These are phyloP conservation scores for Lathyrus tuberosus DNA, from an alignment of 306 rosid genomes.

Conservation along the genomic window DNA sequence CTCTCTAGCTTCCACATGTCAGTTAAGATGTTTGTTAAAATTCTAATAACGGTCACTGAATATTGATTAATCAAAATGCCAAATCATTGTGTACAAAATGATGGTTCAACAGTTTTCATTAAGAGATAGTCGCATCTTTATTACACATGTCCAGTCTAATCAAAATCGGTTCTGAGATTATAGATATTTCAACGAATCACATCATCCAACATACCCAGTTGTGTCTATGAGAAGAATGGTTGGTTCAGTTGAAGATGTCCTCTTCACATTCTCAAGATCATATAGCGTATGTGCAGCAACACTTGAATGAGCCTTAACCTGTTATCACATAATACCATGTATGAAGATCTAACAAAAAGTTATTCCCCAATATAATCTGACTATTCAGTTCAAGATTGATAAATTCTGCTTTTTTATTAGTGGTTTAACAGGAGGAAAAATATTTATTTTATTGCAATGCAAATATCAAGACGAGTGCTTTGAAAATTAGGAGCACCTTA, in stretches of 20 bases:
- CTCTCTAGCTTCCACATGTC: constrained; percentile 13
- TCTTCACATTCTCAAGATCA: constrained; percentile 80
- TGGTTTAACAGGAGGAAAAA: constrained; percentile 17
- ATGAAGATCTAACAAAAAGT: constrained; percentile 21
- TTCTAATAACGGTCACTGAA: constrained; percentile 19
- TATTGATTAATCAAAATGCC: constrained; percentile 19
- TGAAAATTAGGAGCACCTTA: constrained; percentile 68
- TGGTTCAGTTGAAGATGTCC: constrained; percentile 81
- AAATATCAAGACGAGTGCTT: constrained; percentile 36
- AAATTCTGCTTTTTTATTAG: constrained; percentile 11
- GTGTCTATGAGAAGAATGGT: constrained; percentile 89
- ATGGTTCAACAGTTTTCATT: constrained; percentile 17
- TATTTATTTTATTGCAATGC: constrained; percentile 8
- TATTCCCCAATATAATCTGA: constrained; percentile 23
- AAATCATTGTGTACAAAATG: constrained; percentile 26
- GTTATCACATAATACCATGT: constrained; percentile 35
- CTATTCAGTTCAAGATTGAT: constrained; percentile 27
- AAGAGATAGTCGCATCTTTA: constrained; percentile 11
- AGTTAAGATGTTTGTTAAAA: constrained; percentile 8
- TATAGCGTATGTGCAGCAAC: constrained; percentile 84
- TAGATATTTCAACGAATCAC: constrained; percentile 22
- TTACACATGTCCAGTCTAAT: constrained; percentile 24
- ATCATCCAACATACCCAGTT: constrained; percentile 75
- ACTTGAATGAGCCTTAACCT: constrained; percentile 91
- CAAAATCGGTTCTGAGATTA: constrained; percentile 29